Evolutionary conservation across 192 early-diverging fungal genomes (phyloP).

Genomic region (Thamnidium elegans): DNA sequence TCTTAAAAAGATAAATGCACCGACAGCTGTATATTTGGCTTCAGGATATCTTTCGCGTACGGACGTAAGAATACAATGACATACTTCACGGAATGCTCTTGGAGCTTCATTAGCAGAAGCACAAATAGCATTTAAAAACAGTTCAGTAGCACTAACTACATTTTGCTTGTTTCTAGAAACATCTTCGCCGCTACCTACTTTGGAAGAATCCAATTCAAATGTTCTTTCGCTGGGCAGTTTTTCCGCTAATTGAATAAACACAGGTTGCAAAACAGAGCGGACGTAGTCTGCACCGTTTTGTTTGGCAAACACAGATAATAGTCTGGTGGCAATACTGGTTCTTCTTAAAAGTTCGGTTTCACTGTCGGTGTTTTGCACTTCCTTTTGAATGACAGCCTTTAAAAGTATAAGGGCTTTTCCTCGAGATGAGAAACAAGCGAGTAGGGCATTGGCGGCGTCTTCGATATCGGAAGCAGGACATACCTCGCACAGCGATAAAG

Average conservation of each 20-base stretch:
- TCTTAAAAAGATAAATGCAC: slow-evolving; percentile 93
- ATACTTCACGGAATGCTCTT: slow-evolving; percentile 71
- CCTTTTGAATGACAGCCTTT: slow-evolving; percentile 77
- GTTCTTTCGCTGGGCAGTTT: slow-evolving; percentile 66
- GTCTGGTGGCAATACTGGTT: slow-evolving; percentile 87
- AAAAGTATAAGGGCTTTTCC: slow-evolving; percentile 71
- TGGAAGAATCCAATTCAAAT: slow-evolving; percentile 88
- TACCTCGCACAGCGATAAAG: slow-evolving; percentile 80
- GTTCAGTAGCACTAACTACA: slow-evolving; percentile 68
- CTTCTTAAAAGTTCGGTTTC: slow-evolving; percentile 87
- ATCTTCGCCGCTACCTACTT: slow-evolving; percentile 65
- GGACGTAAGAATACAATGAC: slow-evolving; percentile 71
- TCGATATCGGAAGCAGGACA: slow-evolving; percentile 87
- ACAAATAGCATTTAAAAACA: slow-evolving; percentile 83
- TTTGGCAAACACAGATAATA: slow-evolving; percentile 84
- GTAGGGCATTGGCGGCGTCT: slow-evolving; percentile 74
- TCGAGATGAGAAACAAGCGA: slow-evolving; percentile 78
- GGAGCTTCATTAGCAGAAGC: slow-evolving; percentile 71
- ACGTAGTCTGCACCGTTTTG: slow-evolving; percentile 79
- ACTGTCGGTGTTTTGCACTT: slow-evolving; percentile 77
- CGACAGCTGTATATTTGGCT: slow-evolving; percentile 82
- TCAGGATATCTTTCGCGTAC: slow-evolving; percentile 83
- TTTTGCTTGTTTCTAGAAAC: slow-evolving; percentile 74
- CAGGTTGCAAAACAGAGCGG: slow-evolving; percentile 74
- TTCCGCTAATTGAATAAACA: slow-evolving; percentile 65